These are phyloP conservation scores for Boletellus emodensis DNA, from an alignment of 768 basidiomycete genomes.

Conservation along the genomic window DNA sequence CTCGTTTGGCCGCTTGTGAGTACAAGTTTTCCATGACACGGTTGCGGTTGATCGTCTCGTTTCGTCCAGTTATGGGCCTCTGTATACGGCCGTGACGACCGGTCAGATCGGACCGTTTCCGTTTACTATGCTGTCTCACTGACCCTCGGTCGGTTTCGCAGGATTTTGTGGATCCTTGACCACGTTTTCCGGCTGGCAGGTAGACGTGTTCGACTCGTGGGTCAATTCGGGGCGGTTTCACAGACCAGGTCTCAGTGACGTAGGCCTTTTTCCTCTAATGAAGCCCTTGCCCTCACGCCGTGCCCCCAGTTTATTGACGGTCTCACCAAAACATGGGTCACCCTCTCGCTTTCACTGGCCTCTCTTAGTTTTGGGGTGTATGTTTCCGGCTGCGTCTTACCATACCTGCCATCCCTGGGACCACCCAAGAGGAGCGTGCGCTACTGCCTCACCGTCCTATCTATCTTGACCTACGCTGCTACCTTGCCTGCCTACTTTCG, in stretches of 20 bases:
- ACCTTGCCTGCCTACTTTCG: slow-evolving; percentile 77
- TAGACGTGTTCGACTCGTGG: slow-evolving; percentile 85
- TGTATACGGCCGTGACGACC: slow-evolving; percentile 86
- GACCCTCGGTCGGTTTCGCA: slow-evolving; percentile 20
- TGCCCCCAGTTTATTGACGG: slow-evolving; percentile 77
- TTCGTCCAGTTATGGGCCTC: slow-evolving; percentile 67
- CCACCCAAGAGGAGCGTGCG: slow-evolving; percentile 45
- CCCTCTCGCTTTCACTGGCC: slow-evolving; percentile 71
- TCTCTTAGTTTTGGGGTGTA: slow-evolving; percentile 73
- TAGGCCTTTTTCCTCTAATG: slow-evolving; percentile 35
- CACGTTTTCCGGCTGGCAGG: slow-evolving; percentile 95
- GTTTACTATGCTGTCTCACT: background rate
- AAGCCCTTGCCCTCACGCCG: slow-evolving; percentile 2
- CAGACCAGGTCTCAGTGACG: slow-evolving; percentile 68
- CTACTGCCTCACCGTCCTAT: slow-evolving; percentile 47
- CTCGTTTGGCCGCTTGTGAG: slow-evolving; percentile 73
- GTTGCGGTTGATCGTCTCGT: slow-evolving; percentile 7
- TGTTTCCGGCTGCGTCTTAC: slow-evolving; percentile 43
- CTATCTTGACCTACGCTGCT: slow-evolving; percentile 67
- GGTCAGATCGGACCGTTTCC: slow-evolving; percentile 39
- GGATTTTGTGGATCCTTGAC: slow-evolving; percentile 96
- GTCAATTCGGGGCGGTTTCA: slow-evolving; percentile 55
- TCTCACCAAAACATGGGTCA: slow-evolving; percentile 73
- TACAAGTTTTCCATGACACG: slow-evolving; percentile 6
- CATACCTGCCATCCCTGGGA: slow-evolving; percentile 38